phyloP scores from a whole-genome alignment of 2,329 filamentous ascomycete genomes.

The Ophiocordyceps polyrhachis-furcata region DNA sequence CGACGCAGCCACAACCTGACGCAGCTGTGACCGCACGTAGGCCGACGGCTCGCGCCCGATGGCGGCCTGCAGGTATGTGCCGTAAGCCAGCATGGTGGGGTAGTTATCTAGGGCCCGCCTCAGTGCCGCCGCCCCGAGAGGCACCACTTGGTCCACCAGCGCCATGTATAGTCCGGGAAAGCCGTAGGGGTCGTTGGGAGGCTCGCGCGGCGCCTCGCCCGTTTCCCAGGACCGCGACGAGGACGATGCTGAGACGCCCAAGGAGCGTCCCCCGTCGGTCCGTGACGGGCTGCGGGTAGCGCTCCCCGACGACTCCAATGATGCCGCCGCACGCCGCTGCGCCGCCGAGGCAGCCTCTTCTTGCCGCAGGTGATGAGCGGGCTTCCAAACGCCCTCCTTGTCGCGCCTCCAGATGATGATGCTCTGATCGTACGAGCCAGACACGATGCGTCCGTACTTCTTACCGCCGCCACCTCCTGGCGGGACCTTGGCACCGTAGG shows the following conservation, averaged over 20 bases:
- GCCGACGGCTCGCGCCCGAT: slow-evolving; percentile 34
- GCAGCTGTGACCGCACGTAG: slow-evolving; percentile 26
- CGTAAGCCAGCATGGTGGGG: slow-evolving; percentile 28
- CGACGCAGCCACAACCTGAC: slow-evolving; percentile 28
- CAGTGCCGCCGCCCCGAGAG: slow-evolving; percentile 28
- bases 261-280: neutral
- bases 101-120: slow-evolving; percentile 25
- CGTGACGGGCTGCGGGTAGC: neutral
- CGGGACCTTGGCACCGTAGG: slow-evolving; percentile 70
- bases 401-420: slow-evolving; percentile 91
- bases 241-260: neutral
- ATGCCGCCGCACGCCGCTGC: slow-evolving; percentile 9
- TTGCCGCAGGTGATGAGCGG: slow-evolving; percentile 56
- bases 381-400: slow-evolving; percentile 67
- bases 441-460: slow-evolving; percentile 84
- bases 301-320: neutral
- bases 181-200: neutral
- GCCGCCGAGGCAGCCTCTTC: slow-evolving; percentile 46
- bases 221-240: slow-evolving; percentile 1
- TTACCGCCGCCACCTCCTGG: slow-evolving; percentile 83
- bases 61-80: slow-evolving; percentile 26
- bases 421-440: slow-evolving; percentile 87
- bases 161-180: slow-evolving; percentile 24
- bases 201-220: neutral
- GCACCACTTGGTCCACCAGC: slow-evolving; percentile 34